Conservation (phyloP, 805 yeast genomes). For the Hanseniaspora thailandica region DNA sequence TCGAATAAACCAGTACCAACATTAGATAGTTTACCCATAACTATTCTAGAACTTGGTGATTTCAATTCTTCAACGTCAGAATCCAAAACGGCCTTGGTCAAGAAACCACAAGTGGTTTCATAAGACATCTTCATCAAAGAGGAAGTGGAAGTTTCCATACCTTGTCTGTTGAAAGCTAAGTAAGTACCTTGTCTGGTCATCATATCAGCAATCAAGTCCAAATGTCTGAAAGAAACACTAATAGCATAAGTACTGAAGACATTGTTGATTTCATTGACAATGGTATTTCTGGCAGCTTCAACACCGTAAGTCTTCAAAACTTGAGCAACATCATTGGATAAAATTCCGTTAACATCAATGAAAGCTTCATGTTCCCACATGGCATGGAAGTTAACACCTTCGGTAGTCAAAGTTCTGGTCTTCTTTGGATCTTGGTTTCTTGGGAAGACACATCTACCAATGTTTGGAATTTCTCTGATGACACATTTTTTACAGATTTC, state of each 20-base stretch:
- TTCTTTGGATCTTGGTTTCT: conserved; percentile 44
- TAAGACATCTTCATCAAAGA: conserved; percentile 98
- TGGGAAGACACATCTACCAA: conserved; percentile 89
- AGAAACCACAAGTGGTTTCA: conserved; percentile 95
- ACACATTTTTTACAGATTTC: conserved; percentile 80
- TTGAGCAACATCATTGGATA: conserved; percentile 86
- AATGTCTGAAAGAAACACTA: conserved; percentile 81
- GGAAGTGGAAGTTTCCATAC: conserved; percentile 90
- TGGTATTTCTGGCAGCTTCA: conserved; percentile 96
- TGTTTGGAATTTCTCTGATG: conserved; percentile 80
- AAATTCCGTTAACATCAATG: conserved; percentile 76
- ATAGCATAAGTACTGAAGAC: conserved; percentile 96
- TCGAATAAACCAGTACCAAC: conserved; percentile 98
- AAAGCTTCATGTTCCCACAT: conserved; percentile 98
- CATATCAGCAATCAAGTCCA: conserved; percentile 94
- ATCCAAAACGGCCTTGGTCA: conserved; percentile 90
- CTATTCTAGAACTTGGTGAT: conserved; percentile 87
- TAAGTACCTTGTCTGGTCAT: conserved; percentile 98
- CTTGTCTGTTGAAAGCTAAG: conserved; percentile 94
- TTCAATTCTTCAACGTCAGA: conserved; percentile 80
- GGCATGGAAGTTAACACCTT: conserved; percentile 94
- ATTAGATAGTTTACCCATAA: conserved; percentile 75
- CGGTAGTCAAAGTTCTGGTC: conserved; percentile 74
- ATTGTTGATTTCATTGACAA: conserved; percentile 87
- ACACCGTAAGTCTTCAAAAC: conserved; percentile 90